Conservation (phyloP, 2,329 filamentous ascomycete species). For the Monosporascus sp. region DNA sequence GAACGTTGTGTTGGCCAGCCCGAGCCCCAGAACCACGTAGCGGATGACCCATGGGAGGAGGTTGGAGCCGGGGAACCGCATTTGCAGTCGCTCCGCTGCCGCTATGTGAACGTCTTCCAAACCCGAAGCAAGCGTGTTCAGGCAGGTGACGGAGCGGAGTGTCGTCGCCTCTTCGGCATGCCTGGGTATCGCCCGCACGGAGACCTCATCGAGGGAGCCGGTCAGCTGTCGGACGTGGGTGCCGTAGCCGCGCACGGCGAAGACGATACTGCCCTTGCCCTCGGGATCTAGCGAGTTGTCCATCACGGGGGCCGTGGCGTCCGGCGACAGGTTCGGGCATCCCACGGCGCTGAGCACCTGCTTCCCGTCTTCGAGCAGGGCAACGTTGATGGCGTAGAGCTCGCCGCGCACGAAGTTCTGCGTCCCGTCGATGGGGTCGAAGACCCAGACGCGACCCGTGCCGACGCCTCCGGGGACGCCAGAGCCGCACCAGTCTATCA, state of each 20-base stretch:
- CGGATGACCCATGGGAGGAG: constrained; percentile 54
- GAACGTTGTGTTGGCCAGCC: constrained; percentile 47
- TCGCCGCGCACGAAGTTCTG: constrained; percentile 50
- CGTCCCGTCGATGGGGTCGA: constrained; percentile 58
- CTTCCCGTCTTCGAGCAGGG: constrained; percentile 43
- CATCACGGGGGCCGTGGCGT: constrained; percentile 33
- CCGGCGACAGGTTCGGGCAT: constrained; percentile 39
- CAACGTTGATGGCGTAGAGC: constrained; percentile 54
- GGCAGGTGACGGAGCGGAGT: constrained; percentile 43
- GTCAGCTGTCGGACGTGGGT: constrained; percentile 40
- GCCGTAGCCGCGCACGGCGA: constrained; percentile 43
- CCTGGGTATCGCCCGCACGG: constrained; percentile 28
- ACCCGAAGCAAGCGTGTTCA: constrained; percentile 41
- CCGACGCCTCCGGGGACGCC: constrained; percentile 27
- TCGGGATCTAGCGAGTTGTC: constrained; percentile 40
- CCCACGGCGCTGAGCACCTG: constrained; percentile 47
- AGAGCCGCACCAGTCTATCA: constrained; percentile 48
- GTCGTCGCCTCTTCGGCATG: constrained; percentile 20
- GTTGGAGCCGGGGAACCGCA: constrained; percentile 43
- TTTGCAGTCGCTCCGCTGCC: constrained; percentile 36
- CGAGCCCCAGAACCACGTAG: constrained; percentile 48
- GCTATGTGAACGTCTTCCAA: constrained; percentile 41
- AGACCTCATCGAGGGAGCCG: constrained; percentile 14
- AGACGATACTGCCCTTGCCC: constrained; percentile 44
- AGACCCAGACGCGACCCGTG: constrained; percentile 47